Percentiles rank a stretch among this genome's conserved stretches.
Evolutionary conservation across 768 basidiomycete species (phyloP).

Genomic region (Mycena venus): DNA sequence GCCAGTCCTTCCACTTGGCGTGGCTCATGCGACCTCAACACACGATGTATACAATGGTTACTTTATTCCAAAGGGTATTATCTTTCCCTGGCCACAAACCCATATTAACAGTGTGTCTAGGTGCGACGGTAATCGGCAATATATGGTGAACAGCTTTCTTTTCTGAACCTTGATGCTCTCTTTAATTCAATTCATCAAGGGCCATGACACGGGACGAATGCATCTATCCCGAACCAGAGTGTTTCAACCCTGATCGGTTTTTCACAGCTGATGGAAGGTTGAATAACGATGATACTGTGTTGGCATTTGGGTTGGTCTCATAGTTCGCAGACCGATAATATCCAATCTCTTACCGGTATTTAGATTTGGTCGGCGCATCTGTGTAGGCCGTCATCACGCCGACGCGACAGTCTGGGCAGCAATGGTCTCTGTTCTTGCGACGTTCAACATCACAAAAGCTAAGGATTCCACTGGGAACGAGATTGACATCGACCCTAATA

Average conservation of each 20-base stretch:
- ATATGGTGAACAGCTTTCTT: slow-evolving; percentile 52
- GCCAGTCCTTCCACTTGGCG: background rate
- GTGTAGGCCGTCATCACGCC: background rate
- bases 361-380: slow-evolving; percentile 11
- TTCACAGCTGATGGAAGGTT: slow-evolving; percentile 31
- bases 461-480: slow-evolving; percentile 65
- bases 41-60: slow-evolving; percentile 49
- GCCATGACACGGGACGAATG: slow-evolving; percentile 44
- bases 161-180: background rate
- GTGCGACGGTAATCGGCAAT: slow-evolving; percentile 47
- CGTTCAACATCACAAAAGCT: slow-evolving; percentile 30
- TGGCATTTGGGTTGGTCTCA: slow-evolving; percentile 23
- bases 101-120: background rate
- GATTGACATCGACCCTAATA: slow-evolving; percentile 31
- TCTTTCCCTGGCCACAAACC: background rate
- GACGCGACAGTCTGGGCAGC: background rate
- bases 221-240: slow-evolving; percentile 44
- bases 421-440: slow-evolving; percentile 1
- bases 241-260: slow-evolving; percentile 47
- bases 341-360: background rate
- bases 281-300: slow-evolving; percentile 8
- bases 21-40: slow-evolving; percentile 33
- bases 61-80: slow-evolving; percentile 47
- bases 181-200: background rate
- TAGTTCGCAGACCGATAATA: background rate